A percentile compares a stretch with the other conserved stretches of the same genome.
Evolutionary conservation across 495 filamentous ascomycete species (phyloP).

Genomic region (Neurospora africana): DNA sequence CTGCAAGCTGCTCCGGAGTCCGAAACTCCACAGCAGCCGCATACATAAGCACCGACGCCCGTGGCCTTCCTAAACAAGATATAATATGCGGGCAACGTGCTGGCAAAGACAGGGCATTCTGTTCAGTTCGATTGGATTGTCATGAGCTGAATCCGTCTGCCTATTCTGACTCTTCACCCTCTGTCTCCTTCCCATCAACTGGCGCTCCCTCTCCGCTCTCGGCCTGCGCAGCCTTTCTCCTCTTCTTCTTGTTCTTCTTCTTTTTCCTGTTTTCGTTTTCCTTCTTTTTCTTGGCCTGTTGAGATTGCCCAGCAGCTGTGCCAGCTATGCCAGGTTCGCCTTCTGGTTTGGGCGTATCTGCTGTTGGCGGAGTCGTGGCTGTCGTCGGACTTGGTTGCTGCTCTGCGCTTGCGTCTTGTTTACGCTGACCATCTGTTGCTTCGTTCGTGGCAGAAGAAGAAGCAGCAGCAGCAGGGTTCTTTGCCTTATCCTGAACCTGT

Average conservation of each 20-base stretch:
- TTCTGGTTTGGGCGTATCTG: neutral
- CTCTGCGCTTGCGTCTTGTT: neutral
- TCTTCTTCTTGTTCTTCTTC: constrained; percentile 10
- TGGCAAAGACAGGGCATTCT: neutral
- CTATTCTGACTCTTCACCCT: neutral
- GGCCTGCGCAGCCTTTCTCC: neutral
- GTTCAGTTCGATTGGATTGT: neutral
- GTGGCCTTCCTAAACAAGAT: neutral
- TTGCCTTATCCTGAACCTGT: neutral
- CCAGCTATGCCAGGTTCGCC: neutral
- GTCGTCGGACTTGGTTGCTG: constrained; percentile 5
- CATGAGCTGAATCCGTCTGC: neutral
- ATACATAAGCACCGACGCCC: neutral
- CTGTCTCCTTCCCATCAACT: neutral
- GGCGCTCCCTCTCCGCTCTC: neutral
- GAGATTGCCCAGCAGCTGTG: neutral
- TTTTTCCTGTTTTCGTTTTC: constrained; percentile 36
- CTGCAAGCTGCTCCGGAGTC: neutral
- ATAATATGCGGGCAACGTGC: neutral
- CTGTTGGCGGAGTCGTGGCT: constrained; percentile 11
- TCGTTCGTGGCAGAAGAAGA: neutral
- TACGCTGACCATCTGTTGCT: neutral
- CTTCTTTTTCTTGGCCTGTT: constrained; percentile 40
- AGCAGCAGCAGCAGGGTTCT: neutral
- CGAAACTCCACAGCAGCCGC: neutral